Evolutionary conservation across 352 stramenopile genomes (phyloP).

Genomic region (Phytophthora niederhauseri): DNA sequence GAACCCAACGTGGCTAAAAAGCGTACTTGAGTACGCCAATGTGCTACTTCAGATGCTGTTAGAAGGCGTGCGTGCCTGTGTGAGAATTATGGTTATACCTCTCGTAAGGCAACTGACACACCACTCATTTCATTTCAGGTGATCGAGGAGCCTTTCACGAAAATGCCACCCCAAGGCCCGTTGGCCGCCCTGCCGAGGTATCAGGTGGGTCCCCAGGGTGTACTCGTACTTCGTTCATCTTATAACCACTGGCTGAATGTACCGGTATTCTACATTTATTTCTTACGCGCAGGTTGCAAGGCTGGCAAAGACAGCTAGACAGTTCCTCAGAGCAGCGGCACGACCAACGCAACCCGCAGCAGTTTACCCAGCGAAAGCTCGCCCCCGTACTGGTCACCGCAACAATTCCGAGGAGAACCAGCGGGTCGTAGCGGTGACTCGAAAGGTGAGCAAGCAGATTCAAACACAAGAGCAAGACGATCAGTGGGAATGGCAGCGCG

Average conservation of each 20-base stretch:
- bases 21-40: slow-evolving; percentile 52
- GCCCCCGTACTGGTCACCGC: not conserved
- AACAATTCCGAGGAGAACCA: slow-evolving; percentile 20
- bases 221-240: not conserved
- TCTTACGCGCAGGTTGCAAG: slow-evolving; percentile 30
- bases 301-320: slow-evolving; percentile 18
- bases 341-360: slow-evolving; percentile 4
- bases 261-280: not conserved
- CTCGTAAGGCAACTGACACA: not conserved
- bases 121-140: slow-evolving; percentile 25
- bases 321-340: not conserved
- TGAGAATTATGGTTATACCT: not conserved
- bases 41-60: slow-evolving; percentile 60
- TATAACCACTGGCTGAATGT: not conserved
- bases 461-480: slow-evolving; percentile 68
- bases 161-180: slow-evolving; percentile 66
- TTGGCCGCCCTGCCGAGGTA: slow-evolving; percentile 54
- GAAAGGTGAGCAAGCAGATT: slow-evolving; percentile 50
- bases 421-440: slow-evolving; percentile 11
- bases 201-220: slow-evolving; percentile 30
- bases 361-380: slow-evolving; percentile 4
- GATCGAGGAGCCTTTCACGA: slow-evolving; percentile 62
- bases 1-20: slow-evolving; percentile 65
- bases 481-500: slow-evolving; percentile 71
- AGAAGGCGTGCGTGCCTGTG: slow-evolving; percentile 42